These are phyloP conservation scores for Musa balbisiana DNA, from an alignment of 202 grass and related monocot species.

Conservation along the genomic window DNA sequence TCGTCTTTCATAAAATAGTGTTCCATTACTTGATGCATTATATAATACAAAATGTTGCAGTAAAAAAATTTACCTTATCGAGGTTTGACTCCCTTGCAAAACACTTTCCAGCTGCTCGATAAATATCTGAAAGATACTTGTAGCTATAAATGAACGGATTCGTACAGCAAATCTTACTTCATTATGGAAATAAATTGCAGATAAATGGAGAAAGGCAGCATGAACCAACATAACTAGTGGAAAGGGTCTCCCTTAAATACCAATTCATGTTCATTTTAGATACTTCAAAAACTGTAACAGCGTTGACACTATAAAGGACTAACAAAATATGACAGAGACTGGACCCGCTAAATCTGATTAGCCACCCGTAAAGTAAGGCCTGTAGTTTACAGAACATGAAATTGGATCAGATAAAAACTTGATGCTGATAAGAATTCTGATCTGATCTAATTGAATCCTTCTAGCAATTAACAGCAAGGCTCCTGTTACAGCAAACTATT, in stretches of 20 bases:
- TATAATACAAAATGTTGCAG: neutral
- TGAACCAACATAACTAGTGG: neutral
- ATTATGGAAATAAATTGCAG: neutral
- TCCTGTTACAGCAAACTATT: too few relatives aligned
- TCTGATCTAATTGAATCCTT: too few relatives aligned
- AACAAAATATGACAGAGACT: too few relatives aligned
- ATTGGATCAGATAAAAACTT: too few relatives aligned
- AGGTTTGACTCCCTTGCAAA: constrained; percentile 55
- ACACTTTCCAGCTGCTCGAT: constrained; percentile 71
- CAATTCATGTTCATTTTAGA: too few relatives aligned
- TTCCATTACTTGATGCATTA: neutral
- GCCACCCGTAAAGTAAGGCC: too few relatives aligned
- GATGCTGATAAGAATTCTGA: too few relatives aligned
- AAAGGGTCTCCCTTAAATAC: neutral
- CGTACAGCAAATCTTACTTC: neutral
- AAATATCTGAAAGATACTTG: constrained; percentile 55
- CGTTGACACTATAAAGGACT: too few relatives aligned
- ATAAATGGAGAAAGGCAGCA: neutral
- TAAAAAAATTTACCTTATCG: constrained; percentile 53
- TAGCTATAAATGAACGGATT: constrained; percentile 6
- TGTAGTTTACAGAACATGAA: too few relatives aligned
- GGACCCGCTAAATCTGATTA: too few relatives aligned
- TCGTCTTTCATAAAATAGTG: neutral
- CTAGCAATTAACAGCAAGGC: too few relatives aligned
- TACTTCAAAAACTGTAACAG: too few relatives aligned